Base-by-base conservation (phyloP, 2,329 filamentous ascomycete genomes). In the Dryadomyces quercus-mongolicae region DNA sequence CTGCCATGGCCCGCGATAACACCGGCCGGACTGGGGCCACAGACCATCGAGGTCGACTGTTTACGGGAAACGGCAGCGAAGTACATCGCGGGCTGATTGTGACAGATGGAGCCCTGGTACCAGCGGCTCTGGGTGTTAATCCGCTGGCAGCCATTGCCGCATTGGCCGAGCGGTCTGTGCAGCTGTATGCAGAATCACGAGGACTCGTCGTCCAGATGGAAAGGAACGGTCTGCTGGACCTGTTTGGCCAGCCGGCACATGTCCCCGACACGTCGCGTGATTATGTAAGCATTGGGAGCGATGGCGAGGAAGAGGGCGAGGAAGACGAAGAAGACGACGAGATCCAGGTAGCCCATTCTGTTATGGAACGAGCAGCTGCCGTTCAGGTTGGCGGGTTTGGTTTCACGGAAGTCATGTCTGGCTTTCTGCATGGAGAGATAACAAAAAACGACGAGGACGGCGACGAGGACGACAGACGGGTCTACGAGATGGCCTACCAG, bases 81-180 rank as follows among this genome's bases (percentile, higher is more conserved):
- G 74, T 74, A 0, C 70, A 86, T 60, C 50, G 69, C 0, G 82
- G 82, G 0, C 70, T 86, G 2, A 71, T 85, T 18, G 77, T 84
- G 34, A 78, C 77, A 0, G 84, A 87, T 62, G 82, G 70, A 9
- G 72, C 82, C 2, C 67, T 80, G 1, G 75, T 87, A 16, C 83
- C 84, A 0, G 75, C 76, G 8, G 76, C 83, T 0, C 69, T 86
- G 2, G 76, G 82, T 15, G 80, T 81, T 3, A 87, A 87, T 61
- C 83, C 84, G 0, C 75, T 85, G 52, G 84, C 83, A 1, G 87
- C 83, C 1, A 86, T 86, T 58, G 77, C 82, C 0, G 83, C 84
- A 2, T 72, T 88, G 20, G 82, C 84, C 0, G 84, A 86, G 66
- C 71, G 84, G 10, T 77, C 78, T 0, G 74, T 85, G 7, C 75